Evolutionary conservation across 352 stramenopile genomes (phyloP).

Genomic region (Thraustochytrium sp.): DNA sequence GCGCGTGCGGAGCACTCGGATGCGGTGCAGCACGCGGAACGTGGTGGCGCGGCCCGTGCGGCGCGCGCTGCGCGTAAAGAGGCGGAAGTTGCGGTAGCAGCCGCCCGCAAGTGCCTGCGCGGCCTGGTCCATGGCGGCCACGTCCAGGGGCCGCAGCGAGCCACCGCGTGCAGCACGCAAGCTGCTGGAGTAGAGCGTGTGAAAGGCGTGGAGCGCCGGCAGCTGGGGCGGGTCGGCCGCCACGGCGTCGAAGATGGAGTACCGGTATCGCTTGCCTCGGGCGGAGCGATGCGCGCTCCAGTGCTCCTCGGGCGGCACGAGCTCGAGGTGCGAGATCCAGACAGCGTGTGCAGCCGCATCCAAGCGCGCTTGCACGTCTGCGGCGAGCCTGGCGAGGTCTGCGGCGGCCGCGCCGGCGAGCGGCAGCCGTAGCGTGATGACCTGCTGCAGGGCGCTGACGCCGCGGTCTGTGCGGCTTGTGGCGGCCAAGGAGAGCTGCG

Average conservation of each 20-base stretch:
- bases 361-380: not conserved
- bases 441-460: not conserved
- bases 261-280: not conserved
- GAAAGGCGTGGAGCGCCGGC: not conserved
- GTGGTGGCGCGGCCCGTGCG: not conserved
- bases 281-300: not conserved
- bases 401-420: not conserved
- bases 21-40: not conserved
- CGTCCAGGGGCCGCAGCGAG: not conserved
- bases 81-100: not conserved
- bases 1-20: not conserved
- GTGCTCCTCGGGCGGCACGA: not conserved
- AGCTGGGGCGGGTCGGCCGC: not conserved
- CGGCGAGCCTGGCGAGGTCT: not conserved
- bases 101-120: not conserved
- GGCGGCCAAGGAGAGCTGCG: not conserved
- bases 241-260: not conserved
- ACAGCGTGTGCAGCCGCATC: not conserved
- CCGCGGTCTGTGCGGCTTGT: not conserved
- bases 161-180: not conserved
- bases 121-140: not conserved
- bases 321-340: not conserved
- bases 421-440: not conserved
- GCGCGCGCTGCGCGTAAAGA: not conserved
- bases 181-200: not conserved